Evolutionary conservation across 139 green algal genomes (phyloP).

Genomic region (Chlamydomonas sphaeroides): DNA sequence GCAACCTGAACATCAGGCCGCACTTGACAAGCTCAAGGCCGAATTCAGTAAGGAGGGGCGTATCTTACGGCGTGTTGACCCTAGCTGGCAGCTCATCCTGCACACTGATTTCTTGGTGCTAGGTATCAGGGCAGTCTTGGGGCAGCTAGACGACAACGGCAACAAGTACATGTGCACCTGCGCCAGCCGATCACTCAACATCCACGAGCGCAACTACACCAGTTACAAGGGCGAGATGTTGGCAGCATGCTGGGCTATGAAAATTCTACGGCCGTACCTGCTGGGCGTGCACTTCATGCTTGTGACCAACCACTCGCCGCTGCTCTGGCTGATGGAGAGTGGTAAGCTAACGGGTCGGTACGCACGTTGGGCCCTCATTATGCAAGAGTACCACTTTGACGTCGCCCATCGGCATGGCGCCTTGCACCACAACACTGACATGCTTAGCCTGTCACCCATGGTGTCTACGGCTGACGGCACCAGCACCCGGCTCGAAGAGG

Average conservation of each 20-base stretch:
- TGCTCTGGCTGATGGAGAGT: constrained; percentile 33
- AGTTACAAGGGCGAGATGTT: constrained; percentile 38
- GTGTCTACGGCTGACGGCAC: not conserved
- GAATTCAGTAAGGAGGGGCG: not conserved
- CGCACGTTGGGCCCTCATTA: constrained; percentile 22
- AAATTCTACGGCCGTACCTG: constrained; percentile 30
- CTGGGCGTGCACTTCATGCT: constrained; percentile 9
- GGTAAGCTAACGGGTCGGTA: constrained; percentile 12
- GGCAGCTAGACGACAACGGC: constrained; percentile 43
- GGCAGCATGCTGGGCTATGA: constrained; percentile 26
- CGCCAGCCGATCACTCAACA: not conserved
- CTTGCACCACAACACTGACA: not conserved
- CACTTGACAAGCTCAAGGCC: not conserved
- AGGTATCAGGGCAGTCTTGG: constrained; percentile 51
- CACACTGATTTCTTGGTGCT: constrained; percentile 10
- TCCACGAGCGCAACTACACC: not conserved
- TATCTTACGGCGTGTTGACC: not conserved
- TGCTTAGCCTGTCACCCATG: not conserved
- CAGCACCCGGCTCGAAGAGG: not conserved
- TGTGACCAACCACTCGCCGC: constrained; percentile 31
- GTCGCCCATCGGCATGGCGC: constrained; percentile 20
- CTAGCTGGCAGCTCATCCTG: not conserved
- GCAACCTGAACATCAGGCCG: constrained; percentile 2
- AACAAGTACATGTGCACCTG: constrained; percentile 42
- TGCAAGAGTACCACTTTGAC: constrained; percentile 24